Conservation (phyloP, 2,329 filamentous ascomycete species). For the Monosporascus sp. region DNA sequence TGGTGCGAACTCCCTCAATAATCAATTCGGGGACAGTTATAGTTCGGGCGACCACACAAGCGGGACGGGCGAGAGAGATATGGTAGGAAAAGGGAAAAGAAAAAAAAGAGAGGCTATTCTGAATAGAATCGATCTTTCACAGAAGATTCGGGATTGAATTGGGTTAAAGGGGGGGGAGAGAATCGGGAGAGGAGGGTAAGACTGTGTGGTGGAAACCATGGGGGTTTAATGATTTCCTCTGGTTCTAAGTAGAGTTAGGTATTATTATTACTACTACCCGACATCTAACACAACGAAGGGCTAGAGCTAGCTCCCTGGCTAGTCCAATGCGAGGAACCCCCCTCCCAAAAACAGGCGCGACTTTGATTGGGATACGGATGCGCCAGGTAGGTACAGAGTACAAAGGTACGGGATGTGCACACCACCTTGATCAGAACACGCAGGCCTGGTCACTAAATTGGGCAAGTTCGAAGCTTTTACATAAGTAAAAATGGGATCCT, state of each 20-base stretch:
- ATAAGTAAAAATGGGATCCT: too few species aligned
- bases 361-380: not conserved
- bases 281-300: not conserved
- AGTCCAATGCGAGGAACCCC: not conserved
- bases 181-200: conserved; percentile 25
- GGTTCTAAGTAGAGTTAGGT: conserved; percentile 5
- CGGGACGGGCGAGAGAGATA: conserved; percentile 22
- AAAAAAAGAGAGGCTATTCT: conserved; percentile 35
- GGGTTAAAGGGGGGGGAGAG: conserved; percentile 16
- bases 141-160: conserved; percentile 31
- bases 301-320: not conserved
- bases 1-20: too few species aligned
- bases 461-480: too few species aligned
- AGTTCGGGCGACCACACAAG: conserved; percentile 25
- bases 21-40: conserved; percentile 1
- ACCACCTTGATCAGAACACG: too few species aligned
- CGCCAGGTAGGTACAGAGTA: conserved; percentile 3
- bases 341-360: not conserved
- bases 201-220: conserved; percentile 22
- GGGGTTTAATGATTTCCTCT: conserved; percentile 31
- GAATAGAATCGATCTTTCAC: conserved; percentile 31
- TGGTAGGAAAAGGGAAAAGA: conserved; percentile 26
- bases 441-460: too few species aligned
- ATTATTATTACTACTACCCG: not conserved
- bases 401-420: too few species aligned